phyloP scores from a whole-genome alignment of 306 rosid genomes.

The Pachyrhizus erosus region DNA sequence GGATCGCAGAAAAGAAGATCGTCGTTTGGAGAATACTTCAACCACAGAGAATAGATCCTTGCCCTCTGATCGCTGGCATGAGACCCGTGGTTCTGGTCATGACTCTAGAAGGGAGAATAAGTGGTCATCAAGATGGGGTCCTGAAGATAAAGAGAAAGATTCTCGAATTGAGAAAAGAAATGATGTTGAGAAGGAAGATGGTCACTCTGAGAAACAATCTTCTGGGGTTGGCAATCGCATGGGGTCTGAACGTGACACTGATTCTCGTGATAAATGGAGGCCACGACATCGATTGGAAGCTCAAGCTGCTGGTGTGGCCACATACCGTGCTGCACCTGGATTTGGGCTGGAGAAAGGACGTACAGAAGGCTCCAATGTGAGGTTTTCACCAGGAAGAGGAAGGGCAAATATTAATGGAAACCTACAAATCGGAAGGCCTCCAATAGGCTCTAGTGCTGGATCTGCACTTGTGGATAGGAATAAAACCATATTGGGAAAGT shows the following conservation, averaged over 20 bases:
- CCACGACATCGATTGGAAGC: slow-evolving; percentile 77
- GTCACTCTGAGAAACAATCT: slow-evolving; percentile 58
- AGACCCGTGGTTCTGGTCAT: slow-evolving; percentile 59
- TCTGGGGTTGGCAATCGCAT: slow-evolving; percentile 55
- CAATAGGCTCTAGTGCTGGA: slow-evolving; percentile 50
- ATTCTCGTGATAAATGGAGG: slow-evolving; percentile 87
- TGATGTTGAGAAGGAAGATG: slow-evolving; percentile 64
- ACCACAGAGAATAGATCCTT: slow-evolving; percentile 57
- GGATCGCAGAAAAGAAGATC: slow-evolving; percentile 75
- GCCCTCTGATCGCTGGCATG: slow-evolving; percentile 67
- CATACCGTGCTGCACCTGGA: slow-evolving; percentile 83
- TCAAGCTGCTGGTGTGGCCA: slow-evolving; percentile 62
- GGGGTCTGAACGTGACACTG: slow-evolving; percentile 66
- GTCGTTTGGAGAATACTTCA: slow-evolving; percentile 60
- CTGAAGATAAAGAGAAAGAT: slow-evolving; percentile 81
- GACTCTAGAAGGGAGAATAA: slow-evolving; percentile 75
- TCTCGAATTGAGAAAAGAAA: slow-evolving; percentile 64
- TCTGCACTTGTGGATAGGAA: slow-evolving; percentile 47
- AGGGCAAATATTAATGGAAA: slow-evolving; percentile 55
- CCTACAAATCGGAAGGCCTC: slow-evolving; percentile 57
- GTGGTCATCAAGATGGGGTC: slow-evolving; percentile 92
- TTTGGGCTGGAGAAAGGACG: slow-evolving; percentile 77
- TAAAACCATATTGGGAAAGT: slow-evolving; percentile 54
- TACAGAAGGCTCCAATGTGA: slow-evolving; percentile 55
- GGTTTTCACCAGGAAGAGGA: slow-evolving; percentile 76